A percentile compares a stretch with the other conserved stretches of the same genome.
phyloP scores from a whole-genome alignment of 78 protist genomes.

The Trichosphaerium sp. region DNA sequence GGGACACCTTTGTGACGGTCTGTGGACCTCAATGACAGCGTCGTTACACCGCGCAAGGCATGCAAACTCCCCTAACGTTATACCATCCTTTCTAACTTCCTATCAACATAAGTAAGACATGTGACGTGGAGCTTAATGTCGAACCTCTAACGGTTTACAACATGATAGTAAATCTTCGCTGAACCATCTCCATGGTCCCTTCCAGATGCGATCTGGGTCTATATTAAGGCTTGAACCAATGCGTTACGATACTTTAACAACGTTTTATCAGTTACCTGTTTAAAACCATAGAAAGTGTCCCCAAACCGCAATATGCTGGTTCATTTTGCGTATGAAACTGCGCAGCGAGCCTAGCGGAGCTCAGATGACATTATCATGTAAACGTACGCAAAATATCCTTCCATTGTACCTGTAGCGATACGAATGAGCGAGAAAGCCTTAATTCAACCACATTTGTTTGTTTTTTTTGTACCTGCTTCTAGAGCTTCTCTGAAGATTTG shows the following conservation, averaged over 20 bases:
- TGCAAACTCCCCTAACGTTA: slow-evolving; percentile 42
- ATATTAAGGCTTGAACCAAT: too few species aligned
- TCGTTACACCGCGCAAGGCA: slow-evolving; percentile 70
- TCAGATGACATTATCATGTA: too few species aligned
- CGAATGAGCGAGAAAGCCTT: too few species aligned
- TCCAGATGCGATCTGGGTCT: slow-evolving; percentile 70
- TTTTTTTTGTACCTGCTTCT: too few species aligned
- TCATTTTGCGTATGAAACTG: slow-evolving; percentile 61
- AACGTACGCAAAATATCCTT: slow-evolving; percentile 45
- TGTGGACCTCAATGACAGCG: slow-evolving; percentile 12
- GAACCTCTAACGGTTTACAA: slow-evolving; percentile 49
- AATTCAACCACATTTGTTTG: too few species aligned
- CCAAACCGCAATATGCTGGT: slow-evolving; percentile 73
- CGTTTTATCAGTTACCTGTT: too few species aligned
- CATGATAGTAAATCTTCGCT: slow-evolving; percentile 67
- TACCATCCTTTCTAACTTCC: slow-evolving; percentile 27
- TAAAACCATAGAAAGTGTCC: slow-evolving; percentile 63
- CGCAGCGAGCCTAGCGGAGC: too few species aligned
- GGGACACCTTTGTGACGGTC: slow-evolving; percentile 15
- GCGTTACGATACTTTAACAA: too few species aligned
- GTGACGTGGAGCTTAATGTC: background rate
- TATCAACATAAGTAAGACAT: background rate
- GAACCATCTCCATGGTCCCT: slow-evolving; percentile 83
- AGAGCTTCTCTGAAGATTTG: slow-evolving; percentile 26
- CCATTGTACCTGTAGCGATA: too few species aligned